phyloP scores from a whole-genome alignment of 2,329 filamentous ascomycete species.

The Pseudogymnoascus sp. region DNA sequence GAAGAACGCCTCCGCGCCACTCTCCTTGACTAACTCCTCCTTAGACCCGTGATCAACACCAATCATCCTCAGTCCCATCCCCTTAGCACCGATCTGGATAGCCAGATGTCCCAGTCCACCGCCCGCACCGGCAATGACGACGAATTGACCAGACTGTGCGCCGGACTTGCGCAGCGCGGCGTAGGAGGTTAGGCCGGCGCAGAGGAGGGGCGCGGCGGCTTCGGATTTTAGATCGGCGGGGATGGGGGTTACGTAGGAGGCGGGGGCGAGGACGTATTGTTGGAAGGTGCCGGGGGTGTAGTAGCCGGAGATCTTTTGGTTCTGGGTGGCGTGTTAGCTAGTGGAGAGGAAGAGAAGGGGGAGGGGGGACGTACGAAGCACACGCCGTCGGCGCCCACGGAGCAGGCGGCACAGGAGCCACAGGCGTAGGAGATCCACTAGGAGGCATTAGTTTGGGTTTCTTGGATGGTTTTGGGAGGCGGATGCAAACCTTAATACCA shows the following conservation, averaged over 20 bases:
- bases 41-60: conserved; percentile 61
- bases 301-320: conserved; percentile 57
- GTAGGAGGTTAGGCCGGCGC: conserved; percentile 64
- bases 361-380: conserved; percentile 40
- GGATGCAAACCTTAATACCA: conserved; percentile 45
- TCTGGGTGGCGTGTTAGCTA: conserved; percentile 19
- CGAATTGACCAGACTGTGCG: conserved; percentile 37
- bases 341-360: background rate
- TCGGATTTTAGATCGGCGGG: conserved; percentile 54
- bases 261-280: conserved; percentile 58
- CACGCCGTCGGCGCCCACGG: conserved; percentile 56
- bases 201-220: conserved; percentile 60
- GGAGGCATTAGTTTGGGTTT: background rate
- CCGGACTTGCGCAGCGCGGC: conserved; percentile 55
- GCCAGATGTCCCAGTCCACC: conserved; percentile 59
- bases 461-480: background rate
- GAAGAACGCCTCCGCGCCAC: conserved; percentile 62
- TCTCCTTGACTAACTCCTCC: conserved; percentile 49
- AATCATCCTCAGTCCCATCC: conserved; percentile 58
- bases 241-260: conserved; percentile 64
- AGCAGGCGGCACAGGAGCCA: conserved; percentile 44
- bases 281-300: conserved; percentile 68
- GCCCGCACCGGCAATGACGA: conserved; percentile 55
- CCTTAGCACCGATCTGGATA: conserved; percentile 50
- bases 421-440: conserved; percentile 52